These are phyloP conservation scores for Fusarium concolor DNA, from an alignment of 2,329 filamentous ascomycete genomes.

Conservation along the genomic window DNA sequence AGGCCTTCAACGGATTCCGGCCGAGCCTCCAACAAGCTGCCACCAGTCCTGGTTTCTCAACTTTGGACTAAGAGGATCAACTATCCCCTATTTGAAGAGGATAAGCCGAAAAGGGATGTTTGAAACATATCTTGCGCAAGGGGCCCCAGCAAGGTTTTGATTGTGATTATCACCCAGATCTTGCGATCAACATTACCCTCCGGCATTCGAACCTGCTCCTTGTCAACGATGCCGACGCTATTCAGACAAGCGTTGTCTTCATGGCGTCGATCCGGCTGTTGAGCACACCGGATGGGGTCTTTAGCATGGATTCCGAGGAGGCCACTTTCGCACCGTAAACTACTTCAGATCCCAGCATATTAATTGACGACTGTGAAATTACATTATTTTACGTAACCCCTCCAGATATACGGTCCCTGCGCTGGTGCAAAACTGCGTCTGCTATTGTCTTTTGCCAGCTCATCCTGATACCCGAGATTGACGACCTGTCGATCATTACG, in stretches of 20 bases:
- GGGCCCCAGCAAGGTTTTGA: conserved; percentile 37
- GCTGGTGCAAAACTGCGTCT: conserved; percentile 16
- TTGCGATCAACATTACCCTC: conserved; percentile 31
- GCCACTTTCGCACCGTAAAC: neutral
- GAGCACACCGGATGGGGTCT: conserved; percentile 1
- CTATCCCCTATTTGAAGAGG: conserved; percentile 37
- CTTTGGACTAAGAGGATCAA: conserved; percentile 20
- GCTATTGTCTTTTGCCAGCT: conserved; percentile 24
- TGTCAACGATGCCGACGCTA: conserved; percentile 37
- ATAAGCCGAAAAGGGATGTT: conserved; percentile 37
- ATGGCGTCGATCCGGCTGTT: conserved; percentile 36
- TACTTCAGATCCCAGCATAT: neutral
- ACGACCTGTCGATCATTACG: conserved; percentile 45
- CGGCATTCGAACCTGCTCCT: conserved; percentile 33
- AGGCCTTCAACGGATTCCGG: conserved; percentile 26
- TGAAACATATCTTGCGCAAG: conserved; percentile 43
- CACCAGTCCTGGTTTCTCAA: conserved; percentile 7
- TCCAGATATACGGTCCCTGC: conserved; percentile 3
- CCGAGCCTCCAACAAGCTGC: conserved; percentile 32
- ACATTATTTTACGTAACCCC: conserved; percentile 20
- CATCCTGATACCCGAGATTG: conserved; percentile 47
- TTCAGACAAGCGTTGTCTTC: conserved; percentile 25
- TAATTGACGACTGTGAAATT: conserved; percentile 1
- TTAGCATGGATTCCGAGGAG: neutral
- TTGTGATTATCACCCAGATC: conserved; percentile 42